phyloP scores from a whole-genome alignment of 2,329 filamentous ascomycete species.

The Pseudomassariella vexata region DNA sequence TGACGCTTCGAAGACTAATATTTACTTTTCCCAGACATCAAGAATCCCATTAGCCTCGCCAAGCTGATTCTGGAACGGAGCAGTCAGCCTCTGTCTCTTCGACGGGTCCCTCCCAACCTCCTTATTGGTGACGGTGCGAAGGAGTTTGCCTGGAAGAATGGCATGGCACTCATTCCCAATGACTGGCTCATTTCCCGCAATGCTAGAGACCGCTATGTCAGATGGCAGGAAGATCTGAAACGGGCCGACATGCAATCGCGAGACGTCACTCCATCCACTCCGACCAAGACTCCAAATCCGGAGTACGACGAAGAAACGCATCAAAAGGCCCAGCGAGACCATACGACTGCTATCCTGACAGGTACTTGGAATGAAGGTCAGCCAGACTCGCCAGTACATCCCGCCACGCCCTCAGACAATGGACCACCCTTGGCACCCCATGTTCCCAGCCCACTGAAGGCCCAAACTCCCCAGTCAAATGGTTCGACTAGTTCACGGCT shows the following conservation, averaged over 20 bases:
- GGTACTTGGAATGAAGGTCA: slow-evolving; percentile 61
- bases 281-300: slow-evolving; percentile 20
- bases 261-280: no score
- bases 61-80: slow-evolving; percentile 76
- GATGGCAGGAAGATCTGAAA: slow-evolving; percentile 72
- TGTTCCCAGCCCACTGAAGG: slow-evolving; percentile 7
- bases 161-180: slow-evolving; percentile 67
- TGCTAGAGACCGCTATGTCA: slow-evolving; percentile 70
- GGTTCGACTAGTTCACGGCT: slow-evolving; percentile 10
- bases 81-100: slow-evolving; percentile 70
- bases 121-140: slow-evolving; percentile 81
- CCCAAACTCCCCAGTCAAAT: slow-evolving; percentile 10
- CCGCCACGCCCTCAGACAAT: slow-evolving; percentile 14
- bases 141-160: slow-evolving; percentile 77
- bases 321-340: slow-evolving; percentile 32
- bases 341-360: slow-evolving; percentile 47
- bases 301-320: slow-evolving; percentile 14
- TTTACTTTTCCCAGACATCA: slow-evolving; percentile 59
- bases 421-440: neutral
- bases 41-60: slow-evolving; percentile 86
- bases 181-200: slow-evolving; percentile 75
- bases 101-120: slow-evolving; percentile 87
- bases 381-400: slow-evolving; percentile 46
- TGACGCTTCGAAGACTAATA: no score
- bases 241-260: slow-evolving; percentile 48